Evolutionary conservation across 2,329 filamentous ascomycete genomes (phyloP), one percentile per base, ranked within the genome.

Genomic region (Aspergillus thermomutatus): DNA sequence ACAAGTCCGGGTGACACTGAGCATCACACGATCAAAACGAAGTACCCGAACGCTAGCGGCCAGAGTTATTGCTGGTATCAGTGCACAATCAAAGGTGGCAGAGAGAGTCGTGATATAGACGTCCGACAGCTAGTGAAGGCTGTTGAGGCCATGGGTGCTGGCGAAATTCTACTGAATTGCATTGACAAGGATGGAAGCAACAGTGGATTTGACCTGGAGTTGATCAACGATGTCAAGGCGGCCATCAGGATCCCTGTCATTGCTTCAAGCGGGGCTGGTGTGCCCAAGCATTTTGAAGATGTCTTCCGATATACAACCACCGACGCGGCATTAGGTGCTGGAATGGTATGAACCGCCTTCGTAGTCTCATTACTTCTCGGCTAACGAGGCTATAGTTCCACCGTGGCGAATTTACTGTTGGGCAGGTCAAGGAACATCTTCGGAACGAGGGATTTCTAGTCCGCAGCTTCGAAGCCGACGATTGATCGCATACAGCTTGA

Each of bases 171-270:
- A 52, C 84, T 99, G 55, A 99, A 99, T 77, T 97, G 92, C 79
- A 99, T 99, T 68, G 94, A 99, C 79, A 91, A 89, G 71, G 94
- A 99, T 73, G 94, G 94, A 53, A 94, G 90, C 55, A 97, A 96
- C 77, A 89, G 85, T 65, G 94, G 94, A 1, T 99, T 97, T 71
- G 94, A 99, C 74, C 81, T 96, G 9, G 94, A 97, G 79, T 82
- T 99, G 54, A 91, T 99, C 67, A 79, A 83, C 51, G 89, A 92
- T 71, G 93, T 97, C 58, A 99, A 99, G 78, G 79, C 72, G n/a
- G 86, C 90, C 19, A 84, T 96, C 61, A 89, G 83, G 70, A 97
- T 99, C 63, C 94, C 94, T 6, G 94, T 99, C 50, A 96, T 99
- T 75, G 92, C 94, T 14, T 94, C 90, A 27, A 96, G 91, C 71